A percentile compares a stretch with the other conserved stretches of the same genome.
Conservation (phyloP, 768 basidiomycete genomes). For the Tricholoma hemisulphureum region DNA sequence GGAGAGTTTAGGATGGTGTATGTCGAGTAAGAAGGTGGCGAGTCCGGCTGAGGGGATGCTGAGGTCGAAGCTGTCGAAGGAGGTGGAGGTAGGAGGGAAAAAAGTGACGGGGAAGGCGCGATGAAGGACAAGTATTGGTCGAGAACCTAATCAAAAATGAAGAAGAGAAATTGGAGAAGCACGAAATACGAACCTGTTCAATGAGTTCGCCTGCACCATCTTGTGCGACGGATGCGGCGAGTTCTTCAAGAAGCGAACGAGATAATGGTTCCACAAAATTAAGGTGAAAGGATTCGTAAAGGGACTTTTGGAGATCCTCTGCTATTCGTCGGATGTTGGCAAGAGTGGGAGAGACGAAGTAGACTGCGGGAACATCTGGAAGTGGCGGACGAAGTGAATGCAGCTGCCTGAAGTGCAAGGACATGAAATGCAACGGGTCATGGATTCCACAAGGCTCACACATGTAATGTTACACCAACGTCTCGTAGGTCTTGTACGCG, state of each 20-base stretch:
- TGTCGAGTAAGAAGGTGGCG: constrained; percentile 49
- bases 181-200: constrained; percentile 56
- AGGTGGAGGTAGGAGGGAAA: constrained; percentile 72
- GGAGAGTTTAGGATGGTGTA: constrained; percentile 92
- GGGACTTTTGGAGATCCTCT: constrained; percentile 82
- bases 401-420: constrained; percentile 62
- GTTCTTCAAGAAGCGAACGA: constrained; percentile 86
- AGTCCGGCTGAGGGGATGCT: constrained; percentile 32
- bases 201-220: constrained; percentile 82
- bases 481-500: constrained; percentile 96
- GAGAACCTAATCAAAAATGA: constrained; percentile 58
- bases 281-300: constrained; percentile 92
- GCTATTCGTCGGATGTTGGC: constrained; percentile 87
- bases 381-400: constrained; percentile 86
- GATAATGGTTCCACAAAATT: constrained; percentile 94
- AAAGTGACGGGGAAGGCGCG: constrained; percentile 86
- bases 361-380: constrained; percentile 94
- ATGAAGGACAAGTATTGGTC: constrained; percentile 99
- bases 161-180: constrained; percentile 4
- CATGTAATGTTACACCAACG: constrained; percentile 95
- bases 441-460: constrained; percentile 57
- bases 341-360: constrained; percentile 91
- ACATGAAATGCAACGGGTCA: constrained; percentile 1
- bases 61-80: constrained; percentile 33
- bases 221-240: constrained; percentile 83